Percentiles rank a stretch among this genome's conserved stretches.
Evolutionary conservation across 2,329 filamentous ascomycete genomes (phyloP).

Genomic region (Mycogone perniciosa): DNA sequence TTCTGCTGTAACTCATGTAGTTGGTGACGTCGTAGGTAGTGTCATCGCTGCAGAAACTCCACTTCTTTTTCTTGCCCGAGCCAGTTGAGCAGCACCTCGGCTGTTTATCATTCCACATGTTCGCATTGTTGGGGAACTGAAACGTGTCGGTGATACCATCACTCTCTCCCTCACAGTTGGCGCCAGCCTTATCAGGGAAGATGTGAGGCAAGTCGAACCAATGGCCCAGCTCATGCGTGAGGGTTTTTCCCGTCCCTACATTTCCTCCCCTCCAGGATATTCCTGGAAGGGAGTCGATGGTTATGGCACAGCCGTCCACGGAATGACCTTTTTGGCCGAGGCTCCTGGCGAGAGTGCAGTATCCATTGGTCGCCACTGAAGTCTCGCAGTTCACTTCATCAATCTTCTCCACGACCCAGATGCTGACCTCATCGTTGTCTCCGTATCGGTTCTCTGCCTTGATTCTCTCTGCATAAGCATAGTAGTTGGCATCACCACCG

Average conservation of each 20-base stretch:
- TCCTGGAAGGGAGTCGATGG: not conserved
- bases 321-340: not conserved
- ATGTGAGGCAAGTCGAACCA: not conserved
- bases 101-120: not conserved
- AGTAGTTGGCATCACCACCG: not conserved
- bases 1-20: not conserved
- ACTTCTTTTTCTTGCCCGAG: not conserved
- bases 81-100: not conserved
- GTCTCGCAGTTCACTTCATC: not conserved
- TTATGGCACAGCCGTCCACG: not conserved
- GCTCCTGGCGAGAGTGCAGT: not conserved
- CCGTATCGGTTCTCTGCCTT: not conserved
- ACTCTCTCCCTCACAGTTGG: not conserved
- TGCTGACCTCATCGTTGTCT: not conserved
- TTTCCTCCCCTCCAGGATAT: not conserved
- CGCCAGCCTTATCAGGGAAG: not conserved
- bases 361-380: not conserved
- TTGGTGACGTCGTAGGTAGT: not conserved
- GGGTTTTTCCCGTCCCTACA: not conserved
- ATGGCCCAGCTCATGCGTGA: not conserved
- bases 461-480: not conserved
- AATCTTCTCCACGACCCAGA: conserved; percentile 2
- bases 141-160: not conserved
- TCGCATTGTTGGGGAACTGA: not conserved
- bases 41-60: not conserved